A percentile compares a stretch with the other conserved stretches of the same genome.
Conservation (phyloP, 2,329 filamentous ascomycete species). For the Nemania sp. region DNA sequence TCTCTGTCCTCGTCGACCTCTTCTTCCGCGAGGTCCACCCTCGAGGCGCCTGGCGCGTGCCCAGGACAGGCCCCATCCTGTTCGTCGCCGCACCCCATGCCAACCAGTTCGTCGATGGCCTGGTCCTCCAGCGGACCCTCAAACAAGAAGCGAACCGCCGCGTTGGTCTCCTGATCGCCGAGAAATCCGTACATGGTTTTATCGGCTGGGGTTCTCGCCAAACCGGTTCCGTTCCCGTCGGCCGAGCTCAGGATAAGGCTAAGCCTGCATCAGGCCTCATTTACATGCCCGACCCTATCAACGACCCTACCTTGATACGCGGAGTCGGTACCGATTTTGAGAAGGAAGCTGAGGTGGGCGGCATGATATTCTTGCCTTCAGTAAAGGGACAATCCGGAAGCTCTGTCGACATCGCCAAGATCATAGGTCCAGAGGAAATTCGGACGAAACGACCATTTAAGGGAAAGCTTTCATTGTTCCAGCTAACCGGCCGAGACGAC, state of each 20-base stretch:
- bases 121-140: constrained; percentile 91
- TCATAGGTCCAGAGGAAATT: constrained; percentile 83
- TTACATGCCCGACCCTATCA: constrained; percentile 88
- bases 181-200: constrained; percentile 94
- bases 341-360: constrained; percentile 78
- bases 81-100: constrained; percentile 97
- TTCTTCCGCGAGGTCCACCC: constrained; percentile 99
- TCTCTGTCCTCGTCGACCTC: constrained; percentile 88
- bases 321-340: constrained; percentile 87
- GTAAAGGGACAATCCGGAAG: constrained; percentile 81
- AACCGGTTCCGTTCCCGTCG: constrained; percentile 92
- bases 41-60: constrained; percentile 93
- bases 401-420: constrained; percentile 85
- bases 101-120: constrained; percentile 95
- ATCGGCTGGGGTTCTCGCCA: constrained; percentile 88
- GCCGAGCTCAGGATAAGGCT: constrained; percentile 88
- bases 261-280: constrained; percentile 83
- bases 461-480: constrained; percentile 77
- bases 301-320: constrained; percentile 83
- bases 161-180: constrained; percentile 91
- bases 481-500: constrained; percentile 84
- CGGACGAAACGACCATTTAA: constrained; percentile 90
- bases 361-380: constrained; percentile 87
- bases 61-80: constrained; percentile 86
- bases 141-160: constrained; percentile 88